Conservation (phyloP, 2,329 filamentous ascomycete species). For the Fusarium chlamydosporum region DNA sequence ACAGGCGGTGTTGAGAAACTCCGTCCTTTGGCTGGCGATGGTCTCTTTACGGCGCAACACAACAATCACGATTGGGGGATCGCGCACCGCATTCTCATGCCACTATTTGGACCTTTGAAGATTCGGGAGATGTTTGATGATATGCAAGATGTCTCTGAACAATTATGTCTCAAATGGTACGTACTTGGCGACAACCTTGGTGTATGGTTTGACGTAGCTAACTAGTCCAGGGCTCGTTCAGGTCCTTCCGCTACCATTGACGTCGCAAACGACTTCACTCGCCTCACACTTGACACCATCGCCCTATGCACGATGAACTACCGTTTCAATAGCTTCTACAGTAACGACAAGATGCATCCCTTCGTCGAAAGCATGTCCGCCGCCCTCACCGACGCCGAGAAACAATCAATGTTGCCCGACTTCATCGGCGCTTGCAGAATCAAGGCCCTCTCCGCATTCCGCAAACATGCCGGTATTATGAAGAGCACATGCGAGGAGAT, state of each 20-base stretch:
- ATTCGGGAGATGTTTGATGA: slow-evolving; percentile 78
- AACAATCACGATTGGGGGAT: slow-evolving; percentile 75
- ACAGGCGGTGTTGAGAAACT: slow-evolving; percentile 64
- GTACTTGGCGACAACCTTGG: fast-evolving
- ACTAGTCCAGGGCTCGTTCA: not conserved
- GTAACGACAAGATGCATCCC: slow-evolving; percentile 10
- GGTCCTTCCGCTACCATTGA: not conserved
- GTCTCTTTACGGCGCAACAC: slow-evolving; percentile 71
- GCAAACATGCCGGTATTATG: slow-evolving; percentile 4
- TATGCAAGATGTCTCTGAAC: slow-evolving; percentile 76
- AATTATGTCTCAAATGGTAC: slow-evolving; percentile 73
- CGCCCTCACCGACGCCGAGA: not conserved
- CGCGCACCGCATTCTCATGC: slow-evolving; percentile 75
- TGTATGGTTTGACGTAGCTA: not conserved
- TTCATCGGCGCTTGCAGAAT: not conserved
- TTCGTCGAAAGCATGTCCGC: slow-evolving; percentile 13
- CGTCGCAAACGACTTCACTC: slow-evolving; percentile 11
- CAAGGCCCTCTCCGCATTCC: not conserved
- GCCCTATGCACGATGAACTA: slow-evolving; percentile 22
- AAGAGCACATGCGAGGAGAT: not conserved
- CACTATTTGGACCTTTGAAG: slow-evolving; percentile 76
- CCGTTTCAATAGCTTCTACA: slow-evolving; percentile 32
- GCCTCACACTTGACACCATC: slow-evolving; percentile 15
- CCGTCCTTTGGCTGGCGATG: slow-evolving; percentile 72
- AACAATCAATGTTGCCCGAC: slow-evolving; percentile 8